Conservation (phyloP, 768 basidiomycete genomes). For the Collybiopsis luxurians region DNA sequence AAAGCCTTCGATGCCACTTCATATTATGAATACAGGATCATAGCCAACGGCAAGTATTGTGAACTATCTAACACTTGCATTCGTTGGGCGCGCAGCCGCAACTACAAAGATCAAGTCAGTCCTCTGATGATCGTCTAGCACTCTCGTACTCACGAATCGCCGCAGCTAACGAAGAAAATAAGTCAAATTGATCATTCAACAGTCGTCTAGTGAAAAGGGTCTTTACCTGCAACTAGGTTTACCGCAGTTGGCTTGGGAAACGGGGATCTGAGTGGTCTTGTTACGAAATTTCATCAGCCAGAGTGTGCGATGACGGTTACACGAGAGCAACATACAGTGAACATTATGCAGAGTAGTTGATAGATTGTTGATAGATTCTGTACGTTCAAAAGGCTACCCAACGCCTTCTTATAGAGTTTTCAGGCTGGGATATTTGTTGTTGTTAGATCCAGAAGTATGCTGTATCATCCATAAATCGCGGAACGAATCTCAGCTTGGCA, state of each 20-base stretch:
- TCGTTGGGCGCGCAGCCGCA: conserved; percentile 59
- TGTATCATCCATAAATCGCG: neutral
- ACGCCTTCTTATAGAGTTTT: neutral
- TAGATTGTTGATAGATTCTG: too few species aligned
- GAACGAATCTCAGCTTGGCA: neutral
- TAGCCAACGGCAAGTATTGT: too few species aligned
- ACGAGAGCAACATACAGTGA: neutral
- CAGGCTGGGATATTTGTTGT: neutral
- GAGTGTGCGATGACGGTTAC: neutral
- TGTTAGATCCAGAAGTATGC: too few species aligned
- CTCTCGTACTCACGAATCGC: conserved; percentile 34
- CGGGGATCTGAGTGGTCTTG: conserved; percentile 35
- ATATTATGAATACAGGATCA: too few species aligned
- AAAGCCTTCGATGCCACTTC: too few species aligned
- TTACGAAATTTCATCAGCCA: too few species aligned
- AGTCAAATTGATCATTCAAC: too few species aligned
- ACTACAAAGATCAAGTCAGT: conserved; percentile 26
- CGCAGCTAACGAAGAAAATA: too few species aligned
- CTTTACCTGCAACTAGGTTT: too few species aligned
- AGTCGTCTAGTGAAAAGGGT: too few species aligned
- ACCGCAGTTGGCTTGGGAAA: conserved; percentile 39
- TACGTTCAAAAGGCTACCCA: neutral
- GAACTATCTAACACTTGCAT: conserved; percentile 68
- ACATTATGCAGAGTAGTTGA: neutral
- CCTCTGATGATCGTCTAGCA: too few species aligned